A percentile compares a stretch with the other conserved stretches of the same genome.
Evolutionary conservation across 495 filamentous ascomycete species (phyloP).

Genomic region (Saxophila tyrrhenica): DNA sequence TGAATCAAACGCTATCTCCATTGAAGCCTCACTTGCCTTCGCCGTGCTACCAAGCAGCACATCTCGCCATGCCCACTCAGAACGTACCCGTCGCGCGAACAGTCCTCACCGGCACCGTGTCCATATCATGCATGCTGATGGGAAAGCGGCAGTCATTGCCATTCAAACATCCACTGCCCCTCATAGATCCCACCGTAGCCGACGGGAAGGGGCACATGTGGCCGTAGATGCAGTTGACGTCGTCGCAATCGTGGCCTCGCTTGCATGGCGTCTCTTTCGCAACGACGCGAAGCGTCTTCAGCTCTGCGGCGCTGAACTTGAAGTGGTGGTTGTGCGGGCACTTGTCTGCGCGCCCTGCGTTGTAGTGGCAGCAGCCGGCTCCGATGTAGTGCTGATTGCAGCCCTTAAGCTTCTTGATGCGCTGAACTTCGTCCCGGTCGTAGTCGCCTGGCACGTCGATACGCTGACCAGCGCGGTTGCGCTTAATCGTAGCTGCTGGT

Average conservation of each 20-base stretch:
- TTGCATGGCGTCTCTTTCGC: slow-evolving; percentile 70
- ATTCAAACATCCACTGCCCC: slow-evolving; percentile 25
- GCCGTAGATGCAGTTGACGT: slow-evolving; percentile 73
- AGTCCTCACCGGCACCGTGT: slow-evolving; percentile 2
- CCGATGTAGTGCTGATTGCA: slow-evolving; percentile 81
- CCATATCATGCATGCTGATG: slow-evolving; percentile 25
- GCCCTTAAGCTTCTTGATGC: slow-evolving; percentile 58
- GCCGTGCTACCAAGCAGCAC: too few relatives aligned
- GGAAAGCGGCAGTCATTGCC: slow-evolving; percentile 28
- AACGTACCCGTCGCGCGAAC: background rate
- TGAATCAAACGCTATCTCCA: too few relatives aligned
- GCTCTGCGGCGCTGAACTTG: slow-evolving; percentile 54
- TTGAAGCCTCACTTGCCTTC: too few relatives aligned
- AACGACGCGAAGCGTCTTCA: slow-evolving; percentile 55
- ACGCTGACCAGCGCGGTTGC: slow-evolving; percentile 65
- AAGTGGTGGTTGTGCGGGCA: slow-evolving; percentile 71
- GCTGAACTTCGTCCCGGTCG: slow-evolving; percentile 46
- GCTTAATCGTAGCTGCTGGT: slow-evolving; percentile 43
- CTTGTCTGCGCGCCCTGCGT: slow-evolving; percentile 30
- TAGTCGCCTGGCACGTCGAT: slow-evolving; percentile 49
- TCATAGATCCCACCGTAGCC: slow-evolving; percentile 11
- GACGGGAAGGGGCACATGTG: slow-evolving; percentile 38
- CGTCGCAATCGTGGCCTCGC: slow-evolving; percentile 61
- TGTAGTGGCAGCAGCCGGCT: slow-evolving; percentile 52
- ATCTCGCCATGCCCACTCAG: background rate